phyloP scores from a whole-genome alignment of 2,329 filamentous ascomycete species.

The Verticillium albo-atrum region DNA sequence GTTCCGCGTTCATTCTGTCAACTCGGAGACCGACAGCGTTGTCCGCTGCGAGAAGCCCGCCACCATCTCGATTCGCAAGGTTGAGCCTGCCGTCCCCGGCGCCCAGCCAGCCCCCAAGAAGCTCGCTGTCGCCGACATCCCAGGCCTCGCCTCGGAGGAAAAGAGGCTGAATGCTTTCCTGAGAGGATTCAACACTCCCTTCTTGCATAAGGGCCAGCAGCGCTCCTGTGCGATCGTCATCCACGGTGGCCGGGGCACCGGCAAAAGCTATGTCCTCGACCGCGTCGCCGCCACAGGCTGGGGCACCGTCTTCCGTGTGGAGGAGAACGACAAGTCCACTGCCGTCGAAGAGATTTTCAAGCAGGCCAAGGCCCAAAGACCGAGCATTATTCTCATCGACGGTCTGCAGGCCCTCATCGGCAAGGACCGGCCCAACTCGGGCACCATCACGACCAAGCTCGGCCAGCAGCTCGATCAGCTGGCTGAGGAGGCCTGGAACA shows the following conservation, averaged over 20 bases:
- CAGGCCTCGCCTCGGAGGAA: conserved; percentile 63
- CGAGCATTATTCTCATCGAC: conserved; percentile 77
- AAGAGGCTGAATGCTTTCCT: conserved; percentile 64
- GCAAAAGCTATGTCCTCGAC: conserved; percentile 72
- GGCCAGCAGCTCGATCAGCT: conserved; percentile 53
- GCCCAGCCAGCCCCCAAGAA: conserved; percentile 15
- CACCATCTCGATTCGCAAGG: conserved; percentile 26
- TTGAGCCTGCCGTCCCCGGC: conserved; percentile 20
- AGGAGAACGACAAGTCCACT: conserved; percentile 49
- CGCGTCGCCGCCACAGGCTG: conserved; percentile 65
- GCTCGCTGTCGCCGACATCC: conserved; percentile 52
- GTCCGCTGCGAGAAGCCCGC: conserved; percentile 39
- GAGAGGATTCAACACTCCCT: conserved; percentile 42
- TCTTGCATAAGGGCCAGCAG: conserved; percentile 22
- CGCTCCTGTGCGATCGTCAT: conserved; percentile 61
- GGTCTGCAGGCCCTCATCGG: conserved; percentile 67
- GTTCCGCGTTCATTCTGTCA: conserved; percentile 57
- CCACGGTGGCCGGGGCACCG: conserved; percentile 78
- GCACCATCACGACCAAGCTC: conserved; percentile 45
- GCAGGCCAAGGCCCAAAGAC: conserved; percentile 62
- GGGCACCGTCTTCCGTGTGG: conserved; percentile 62
- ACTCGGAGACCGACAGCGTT: conserved; percentile 37
- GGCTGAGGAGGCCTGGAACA: conserved; percentile 29
- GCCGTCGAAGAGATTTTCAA: conserved; percentile 65
- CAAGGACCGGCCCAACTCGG: conserved; percentile 49